These are phyloP conservation scores for Taphrina pruni DNA, from an alignment of 1,139 yeast genomes.

Conservation along the genomic window DNA sequence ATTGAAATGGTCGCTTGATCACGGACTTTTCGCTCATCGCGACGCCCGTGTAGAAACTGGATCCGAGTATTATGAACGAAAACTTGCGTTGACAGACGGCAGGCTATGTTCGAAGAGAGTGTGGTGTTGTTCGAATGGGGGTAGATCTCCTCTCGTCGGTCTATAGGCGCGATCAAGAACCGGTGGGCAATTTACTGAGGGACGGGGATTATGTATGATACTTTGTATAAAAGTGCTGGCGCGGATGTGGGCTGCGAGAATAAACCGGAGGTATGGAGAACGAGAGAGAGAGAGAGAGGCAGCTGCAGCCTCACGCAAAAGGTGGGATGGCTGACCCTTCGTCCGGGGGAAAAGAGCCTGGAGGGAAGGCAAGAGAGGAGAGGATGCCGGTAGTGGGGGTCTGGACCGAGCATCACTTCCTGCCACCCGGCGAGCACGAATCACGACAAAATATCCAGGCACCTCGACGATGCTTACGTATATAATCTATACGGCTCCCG, in stretches of 20 bases:
- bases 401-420: background rate
- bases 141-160: no score
- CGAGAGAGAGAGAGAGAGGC: background rate
- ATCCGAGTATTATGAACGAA: no score
- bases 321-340: constrained; percentile 8
- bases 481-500: no score
- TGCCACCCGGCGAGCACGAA: no score
- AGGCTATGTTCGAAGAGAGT: background rate
- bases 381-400: constrained; percentile 3
- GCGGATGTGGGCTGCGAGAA: constrained; percentile 13
- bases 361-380: constrained; percentile 7
- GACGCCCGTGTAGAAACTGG: no score
- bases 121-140: background rate
- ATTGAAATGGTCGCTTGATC: constrained; percentile 24
- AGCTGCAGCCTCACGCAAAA: background rate
- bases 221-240: background rate
- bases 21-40: constrained; percentile 8
- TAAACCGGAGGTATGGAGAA: constrained; percentile 18
- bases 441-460: no score
- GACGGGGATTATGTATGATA: background rate
- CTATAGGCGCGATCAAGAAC: no score
- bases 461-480: no score
- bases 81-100: background rate
- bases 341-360: constrained; percentile 12
- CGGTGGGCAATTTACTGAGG: background rate